Evolutionary conservation across 2,329 filamentous ascomycete species (phyloP).

Genomic region (Aspergillus brunneoviolaceus): DNA sequence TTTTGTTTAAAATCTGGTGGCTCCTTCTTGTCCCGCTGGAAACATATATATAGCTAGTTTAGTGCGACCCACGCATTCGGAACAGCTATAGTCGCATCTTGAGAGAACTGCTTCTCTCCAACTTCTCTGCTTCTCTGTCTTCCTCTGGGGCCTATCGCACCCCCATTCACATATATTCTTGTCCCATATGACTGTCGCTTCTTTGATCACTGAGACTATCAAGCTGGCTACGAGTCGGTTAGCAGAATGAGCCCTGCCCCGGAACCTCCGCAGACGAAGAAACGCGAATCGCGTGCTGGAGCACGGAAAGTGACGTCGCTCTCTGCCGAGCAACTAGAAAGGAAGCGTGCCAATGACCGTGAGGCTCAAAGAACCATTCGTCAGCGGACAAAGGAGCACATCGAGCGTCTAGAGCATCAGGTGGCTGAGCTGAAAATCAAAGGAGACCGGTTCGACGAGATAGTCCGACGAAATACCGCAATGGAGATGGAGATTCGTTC

Average conservation of each 20-base stretch:
- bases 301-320: slow-evolving; percentile 59
- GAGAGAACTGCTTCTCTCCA: slow-evolving; percentile 7
- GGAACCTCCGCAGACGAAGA: slow-evolving; percentile 25
- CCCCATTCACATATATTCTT: slow-evolving; percentile 9
- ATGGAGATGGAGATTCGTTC: slow-evolving; percentile 57
- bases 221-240: slow-evolving; percentile 1
- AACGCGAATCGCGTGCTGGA: slow-evolving; percentile 52
- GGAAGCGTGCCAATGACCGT: slow-evolving; percentile 61
- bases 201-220: slow-evolving; percentile 5
- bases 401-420: slow-evolving; percentile 56
- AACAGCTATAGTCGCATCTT: slow-evolving; percentile 22
- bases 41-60: slow-evolving; percentile 16
- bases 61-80: slow-evolving; percentile 25
- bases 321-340: slow-evolving; percentile 58
- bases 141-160: slow-evolving; percentile 10
- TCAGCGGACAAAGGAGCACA: slow-evolving; percentile 59
- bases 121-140: slow-evolving; percentile 9
- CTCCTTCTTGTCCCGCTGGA: slow-evolving; percentile 8
- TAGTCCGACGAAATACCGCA: slow-evolving; percentile 55
- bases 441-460: slow-evolving; percentile 51
- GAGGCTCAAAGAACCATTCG: slow-evolving; percentile 61
- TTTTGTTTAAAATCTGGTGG: slow-evolving; percentile 8
- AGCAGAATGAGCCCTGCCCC: slow-evolving; percentile 27
- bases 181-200: slow-evolving; percentile 12
- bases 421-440: slow-evolving; percentile 53